Evolutionary conservation across 768 basidiomycete species (phyloP), one percentile per base, ranked within the genome.

Genomic region (Bullera alba): DNA sequence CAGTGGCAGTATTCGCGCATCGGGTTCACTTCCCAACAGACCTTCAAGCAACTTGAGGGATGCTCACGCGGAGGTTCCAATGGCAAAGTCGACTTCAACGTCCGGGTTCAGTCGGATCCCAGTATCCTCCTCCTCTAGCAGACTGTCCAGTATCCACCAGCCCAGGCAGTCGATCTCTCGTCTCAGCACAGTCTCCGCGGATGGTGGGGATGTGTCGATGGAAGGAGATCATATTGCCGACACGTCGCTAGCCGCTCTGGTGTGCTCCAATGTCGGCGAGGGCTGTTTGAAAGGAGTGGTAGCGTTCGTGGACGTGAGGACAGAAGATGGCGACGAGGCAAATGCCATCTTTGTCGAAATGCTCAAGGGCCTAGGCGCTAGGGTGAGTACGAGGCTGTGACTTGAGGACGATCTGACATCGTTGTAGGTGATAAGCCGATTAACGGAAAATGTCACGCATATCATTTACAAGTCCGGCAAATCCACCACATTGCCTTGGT

Each of bases 301-400:
- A n/a, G 73, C 70, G 10, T 73, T 67, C 48, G 71, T 73, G 26
- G 73, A 74, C 49, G 71, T 74, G 1, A 48, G 63, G 32, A 74
- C 73, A 10, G 58, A 56, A 7, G 73, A 74, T 37, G 73, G 73
- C 4, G 65, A 69, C 21, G 67, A 70, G 44, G 56, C 65, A 0
- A 53, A 61, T 25, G 54, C 47, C 21, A 49, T 70, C 2, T 74
- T 71, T 46, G 57, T 56, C 0, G 70, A 73, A 10, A 71, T 74
- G 57, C 50, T 74, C 12, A 61, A 57, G 46, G 43, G 54, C 17
- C 51, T 69, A 4, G 73, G 73, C 3, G 73, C 71, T 12, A 71
- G 57, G 53, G 73, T 74, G 39, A 58, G 70, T 57, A 6, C 3
- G 10, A 27, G 12, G 8, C 38, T 22, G 5, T 3, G 23, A 19